Evolutionary conservation across 176 grass and related monocot genomes (phyloP).

Genomic region (Typha latifolia): DNA sequence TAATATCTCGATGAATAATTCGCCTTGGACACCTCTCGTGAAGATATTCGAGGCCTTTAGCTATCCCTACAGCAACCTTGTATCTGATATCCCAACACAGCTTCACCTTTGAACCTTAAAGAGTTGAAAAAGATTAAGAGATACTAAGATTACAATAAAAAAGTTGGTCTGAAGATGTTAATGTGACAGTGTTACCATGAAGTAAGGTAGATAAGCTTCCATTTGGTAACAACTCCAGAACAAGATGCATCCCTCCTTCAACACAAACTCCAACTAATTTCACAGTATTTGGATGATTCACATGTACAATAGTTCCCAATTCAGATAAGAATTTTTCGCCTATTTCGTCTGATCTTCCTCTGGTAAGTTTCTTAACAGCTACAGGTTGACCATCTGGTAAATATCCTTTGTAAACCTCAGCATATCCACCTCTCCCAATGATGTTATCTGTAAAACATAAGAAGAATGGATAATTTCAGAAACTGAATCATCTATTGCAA

Average conservation of each 20-base stretch:
- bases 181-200: conserved; percentile 26
- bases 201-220: conserved; percentile 63
- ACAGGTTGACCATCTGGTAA: not conserved
- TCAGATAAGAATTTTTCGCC: conserved; percentile 63
- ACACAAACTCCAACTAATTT: conserved; percentile 54
- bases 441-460: conserved; percentile 8
- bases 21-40: conserved; percentile 57
- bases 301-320: conserved; percentile 51
- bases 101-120: conserved; percentile 26
- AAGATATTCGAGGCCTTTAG: conserved; percentile 63
- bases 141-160: not conserved
- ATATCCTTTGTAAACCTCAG: conserved; percentile 5
- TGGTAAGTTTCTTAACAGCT: conserved; percentile 7
- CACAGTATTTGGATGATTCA: conserved; percentile 64
- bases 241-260: conserved; percentile 74
- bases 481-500: not conserved
- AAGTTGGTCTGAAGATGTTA: not conserved
- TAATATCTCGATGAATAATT: conserved; percentile 84
- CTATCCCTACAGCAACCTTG: conserved; percentile 40
- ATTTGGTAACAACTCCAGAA: conserved; percentile 49
- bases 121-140: not conserved
- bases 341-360: conserved; percentile 7
- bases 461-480: not conserved
- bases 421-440: conserved; percentile 6
- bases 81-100: conserved; percentile 50